Conservation (phyloP, 2,329 filamentous ascomycete genomes). For the Magnaporthiopsis rhizophila region DNA sequence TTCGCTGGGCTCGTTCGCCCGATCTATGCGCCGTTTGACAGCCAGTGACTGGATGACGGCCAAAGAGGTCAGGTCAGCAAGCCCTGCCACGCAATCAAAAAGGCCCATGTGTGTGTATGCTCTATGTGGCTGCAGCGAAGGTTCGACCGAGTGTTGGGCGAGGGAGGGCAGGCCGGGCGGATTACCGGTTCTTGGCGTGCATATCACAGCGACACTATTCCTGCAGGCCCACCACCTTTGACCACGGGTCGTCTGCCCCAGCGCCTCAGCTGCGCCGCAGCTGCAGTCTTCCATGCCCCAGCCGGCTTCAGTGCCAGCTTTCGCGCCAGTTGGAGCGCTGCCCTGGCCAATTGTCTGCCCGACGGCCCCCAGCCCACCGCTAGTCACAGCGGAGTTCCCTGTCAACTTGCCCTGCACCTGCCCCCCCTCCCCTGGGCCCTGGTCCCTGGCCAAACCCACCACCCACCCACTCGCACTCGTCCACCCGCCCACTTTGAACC, state of each 20-base stretch:
- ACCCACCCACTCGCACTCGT: neutral
- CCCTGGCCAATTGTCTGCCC: neutral
- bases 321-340: neutral
- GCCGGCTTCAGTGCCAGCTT: neutral
- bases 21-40: neutral
- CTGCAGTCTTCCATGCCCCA: neutral
- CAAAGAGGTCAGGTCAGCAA: constrained; percentile 1
- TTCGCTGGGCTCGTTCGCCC: neutral
- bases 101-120: neutral
- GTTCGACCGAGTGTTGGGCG: neutral
- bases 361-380: constrained; percentile 1
- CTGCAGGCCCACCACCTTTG: constrained; percentile 3
- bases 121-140: neutral
- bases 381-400: constrained; percentile 4
- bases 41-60: neutral
- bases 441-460: constrained; percentile 3
- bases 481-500: neutral
- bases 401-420: constrained; percentile 3
- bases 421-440: neutral
- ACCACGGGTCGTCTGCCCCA: neutral
- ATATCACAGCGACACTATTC: constrained; percentile 3
- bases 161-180: neutral
- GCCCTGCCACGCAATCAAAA: constrained; percentile 4
- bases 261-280: constrained; percentile 5
- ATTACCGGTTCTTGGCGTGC: constrained; percentile 6